phyloP scores from a whole-genome alignment of 768 basidiomycete genomes.

The Mycena filopes region DNA sequence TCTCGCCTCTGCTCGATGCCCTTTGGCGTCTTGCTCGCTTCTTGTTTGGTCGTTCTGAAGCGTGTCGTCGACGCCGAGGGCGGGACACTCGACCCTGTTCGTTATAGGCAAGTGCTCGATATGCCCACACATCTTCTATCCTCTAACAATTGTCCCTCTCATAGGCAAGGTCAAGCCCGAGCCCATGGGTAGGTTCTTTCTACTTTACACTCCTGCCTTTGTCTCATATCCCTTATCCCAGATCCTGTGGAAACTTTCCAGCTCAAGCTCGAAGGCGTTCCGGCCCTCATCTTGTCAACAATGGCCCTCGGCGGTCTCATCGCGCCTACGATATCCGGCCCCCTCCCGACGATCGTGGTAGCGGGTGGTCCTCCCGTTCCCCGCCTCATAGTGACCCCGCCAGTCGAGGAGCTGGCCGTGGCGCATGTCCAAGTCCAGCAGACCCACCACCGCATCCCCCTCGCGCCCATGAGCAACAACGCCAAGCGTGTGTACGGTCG shows the following conservation, averaged over 20 bases:
- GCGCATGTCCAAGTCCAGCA: background rate
- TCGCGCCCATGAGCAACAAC: background rate
- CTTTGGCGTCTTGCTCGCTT: background rate
- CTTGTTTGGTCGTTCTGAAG: background rate
- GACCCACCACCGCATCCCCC: background rate
- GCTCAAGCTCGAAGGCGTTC: background rate
- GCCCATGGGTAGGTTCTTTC: background rate
- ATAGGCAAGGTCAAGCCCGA: background rate
- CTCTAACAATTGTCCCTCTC: background rate
- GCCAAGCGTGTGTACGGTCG: background rate
- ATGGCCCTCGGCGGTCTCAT: slow-evolving; percentile 4
- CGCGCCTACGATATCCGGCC: background rate
- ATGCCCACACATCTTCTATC: background rate
- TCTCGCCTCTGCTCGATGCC: background rate
- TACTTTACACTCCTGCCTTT: background rate
- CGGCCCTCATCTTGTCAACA: background rate
- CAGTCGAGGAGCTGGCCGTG: no score
- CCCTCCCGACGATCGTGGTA: background rate
- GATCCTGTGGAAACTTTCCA: background rate
- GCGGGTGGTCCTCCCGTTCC: background rate
- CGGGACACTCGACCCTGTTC: background rate
- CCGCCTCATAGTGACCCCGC: background rate
- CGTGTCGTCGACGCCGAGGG: background rate
- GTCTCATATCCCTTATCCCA: background rate
- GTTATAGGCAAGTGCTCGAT: background rate